Evolutionary conservation across 2,329 filamentous ascomycete species (phyloP), one percentile per base, ranked within the genome.

Genomic region (Davidsoniella australis): DNA sequence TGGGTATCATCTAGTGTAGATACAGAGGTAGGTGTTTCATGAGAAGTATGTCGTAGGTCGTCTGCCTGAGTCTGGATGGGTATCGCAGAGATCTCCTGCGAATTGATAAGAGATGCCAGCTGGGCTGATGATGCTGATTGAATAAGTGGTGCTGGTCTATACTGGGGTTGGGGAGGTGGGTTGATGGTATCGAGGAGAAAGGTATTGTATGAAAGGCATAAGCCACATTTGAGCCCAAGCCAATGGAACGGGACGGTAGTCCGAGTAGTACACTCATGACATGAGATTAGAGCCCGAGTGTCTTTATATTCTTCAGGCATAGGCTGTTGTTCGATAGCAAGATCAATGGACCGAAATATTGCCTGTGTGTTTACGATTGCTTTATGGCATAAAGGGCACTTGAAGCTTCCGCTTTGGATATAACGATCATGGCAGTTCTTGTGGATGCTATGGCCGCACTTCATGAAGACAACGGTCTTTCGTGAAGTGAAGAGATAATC

Each of bases 341-440:
- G 76, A 58, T 95, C 89, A 33, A 96, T 67, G 57, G 91, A 91
- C 45, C 86, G 80, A 67, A 96, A 98, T 57, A 93, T 84, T 37
- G 85, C 76, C 60, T 95, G 89, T 89, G 98, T 98, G 60, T 96
- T 96, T 56, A 86, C 78, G n/a, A 94, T 82, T 55, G 85, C 94
- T 64, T 91, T 94, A 66, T 82, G 94, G 72, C 91, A 98, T 45
- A 95, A 87, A 0, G 89, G 91, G 59, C 91, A 98, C 60, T 89
- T 93, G 68, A 96, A 98, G 5, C 88, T 93, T 3, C 78, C 80
- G 58, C 81, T 80, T 70, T 93, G 88, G 36, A 52, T 43, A 61
- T 94, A 84, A 57, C 91, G 77, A 42, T 85, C 77, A 60, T 94
- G 91, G 65, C 91, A 98, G 52, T 76, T 77, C 58, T 83, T 80